Percentiles rank a stretch among this genome's conserved stretches.
Evolutionary conservation across 306 rosid genomes (phyloP).

Genomic region (Cucurbita ficifolia): DNA sequence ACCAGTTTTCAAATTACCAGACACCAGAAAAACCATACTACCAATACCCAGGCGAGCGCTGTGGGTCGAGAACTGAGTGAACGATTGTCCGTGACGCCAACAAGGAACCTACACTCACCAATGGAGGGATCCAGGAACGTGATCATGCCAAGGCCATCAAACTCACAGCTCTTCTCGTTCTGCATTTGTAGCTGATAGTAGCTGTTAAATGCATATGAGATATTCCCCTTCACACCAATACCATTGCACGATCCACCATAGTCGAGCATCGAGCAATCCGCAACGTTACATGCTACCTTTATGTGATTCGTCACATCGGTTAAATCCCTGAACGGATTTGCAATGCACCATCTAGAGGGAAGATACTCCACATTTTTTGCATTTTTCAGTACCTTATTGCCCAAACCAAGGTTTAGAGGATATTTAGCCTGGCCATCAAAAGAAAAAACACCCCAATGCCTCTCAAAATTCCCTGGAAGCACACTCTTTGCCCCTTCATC

Average conservation of each 20-base stretch:
- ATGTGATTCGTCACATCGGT: conserved; percentile 46
- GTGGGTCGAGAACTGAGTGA: conserved; percentile 28
- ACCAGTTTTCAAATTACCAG: conserved; percentile 15
- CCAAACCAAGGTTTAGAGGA: conserved; percentile 60
- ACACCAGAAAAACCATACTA: conserved; percentile 25
- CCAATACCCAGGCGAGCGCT: conserved; percentile 21
- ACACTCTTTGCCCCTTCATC: conserved; percentile 86
- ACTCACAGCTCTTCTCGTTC: conserved; percentile 58
- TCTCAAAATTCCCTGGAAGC: conserved; percentile 85
- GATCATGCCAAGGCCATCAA: conserved; percentile 78
- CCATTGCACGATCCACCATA: conserved; percentile 89
- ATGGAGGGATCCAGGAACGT: conserved; percentile 76
- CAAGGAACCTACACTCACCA: conserved; percentile 72
- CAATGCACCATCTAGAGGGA: conserved; percentile 91
- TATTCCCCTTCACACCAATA: conserved; percentile 75
- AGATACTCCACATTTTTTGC: conserved; percentile 71
- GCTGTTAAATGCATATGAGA: conserved; percentile 90
- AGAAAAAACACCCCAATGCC: conserved; percentile 94
- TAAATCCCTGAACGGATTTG: conserved; percentile 51
- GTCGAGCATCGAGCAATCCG: conserved; percentile 82
- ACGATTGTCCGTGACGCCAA: conserved; percentile 53
- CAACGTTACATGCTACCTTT: conserved; percentile 67
- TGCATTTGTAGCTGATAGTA: conserved; percentile 89
- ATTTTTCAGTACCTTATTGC: conserved; percentile 46
- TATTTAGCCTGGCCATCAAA: conserved; percentile 92